A percentile compares a stretch with the other conserved stretches of the same genome.
phyloP scores from a whole-genome alignment of 2,329 filamentous ascomycete species.

The Pseudopyrenochaeta lycopersici region DNA sequence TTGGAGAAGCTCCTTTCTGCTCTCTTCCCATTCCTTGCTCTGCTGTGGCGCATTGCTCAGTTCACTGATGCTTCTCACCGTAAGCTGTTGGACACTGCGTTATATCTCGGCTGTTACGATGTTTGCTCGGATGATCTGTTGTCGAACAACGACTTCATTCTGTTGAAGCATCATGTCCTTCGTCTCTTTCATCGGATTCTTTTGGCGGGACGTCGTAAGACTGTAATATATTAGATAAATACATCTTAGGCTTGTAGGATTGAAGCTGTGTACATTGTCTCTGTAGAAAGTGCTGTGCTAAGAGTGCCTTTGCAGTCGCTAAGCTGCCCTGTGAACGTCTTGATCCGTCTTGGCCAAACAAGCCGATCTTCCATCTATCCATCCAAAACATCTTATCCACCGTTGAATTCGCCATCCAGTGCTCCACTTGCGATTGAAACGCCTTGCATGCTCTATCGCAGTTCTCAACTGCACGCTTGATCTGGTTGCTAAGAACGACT shows the following conservation, averaged over 20 bases:
- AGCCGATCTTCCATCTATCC: slow-evolving; percentile 5
- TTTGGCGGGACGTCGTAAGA: slow-evolving; percentile 10
- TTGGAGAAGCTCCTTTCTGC: neutral
- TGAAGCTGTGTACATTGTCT: slow-evolving; percentile 2
- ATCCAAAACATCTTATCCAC: slow-evolving; percentile 11
- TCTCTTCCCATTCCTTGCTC: slow-evolving; percentile 6
- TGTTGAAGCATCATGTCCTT: slow-evolving; percentile 15
- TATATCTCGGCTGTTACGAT: slow-evolving; percentile 3
- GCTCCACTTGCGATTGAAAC: neutral
- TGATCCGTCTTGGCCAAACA: slow-evolving; percentile 10
- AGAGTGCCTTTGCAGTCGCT: slow-evolving; percentile 12
- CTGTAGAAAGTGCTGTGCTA: slow-evolving; percentile 3
- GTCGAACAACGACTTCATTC: slow-evolving; percentile 4
- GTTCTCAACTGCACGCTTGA: slow-evolving; percentile 10
- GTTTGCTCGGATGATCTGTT: slow-evolving; percentile 5
- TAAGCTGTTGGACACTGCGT: slow-evolving; percentile 1
- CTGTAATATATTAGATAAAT: slow-evolving; percentile 6
- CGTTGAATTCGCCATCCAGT: slow-evolving; percentile 8
- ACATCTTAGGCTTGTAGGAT: neutral
- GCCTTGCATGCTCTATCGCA: slow-evolving; percentile 3
- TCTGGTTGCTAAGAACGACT: slow-evolving; percentile 4
- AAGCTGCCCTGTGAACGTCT: slow-evolving; percentile 11
- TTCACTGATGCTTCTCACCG: neutral
- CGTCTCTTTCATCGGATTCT: slow-evolving; percentile 12
- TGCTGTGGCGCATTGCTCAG: neutral